These are phyloP conservation scores for Lunularia cruciata DNA, from an alignment of 225 moss, liverwort and hornwort species.

Conservation along the genomic window DNA sequence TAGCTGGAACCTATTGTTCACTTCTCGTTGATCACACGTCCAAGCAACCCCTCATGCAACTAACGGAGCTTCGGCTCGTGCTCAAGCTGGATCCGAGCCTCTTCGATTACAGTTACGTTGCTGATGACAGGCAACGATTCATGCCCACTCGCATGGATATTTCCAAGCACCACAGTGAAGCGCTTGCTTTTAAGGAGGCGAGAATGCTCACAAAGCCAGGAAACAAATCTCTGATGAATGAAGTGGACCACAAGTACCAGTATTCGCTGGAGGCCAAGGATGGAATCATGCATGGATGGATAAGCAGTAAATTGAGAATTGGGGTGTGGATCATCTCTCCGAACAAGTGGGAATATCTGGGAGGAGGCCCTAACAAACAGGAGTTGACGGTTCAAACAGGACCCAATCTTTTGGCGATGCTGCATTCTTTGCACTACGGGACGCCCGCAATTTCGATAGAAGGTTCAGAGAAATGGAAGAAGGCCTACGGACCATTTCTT, in stretches of 20 bases:
- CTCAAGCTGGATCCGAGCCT: conserved; percentile 35
- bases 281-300: conserved; percentile 40
- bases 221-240: conserved; percentile 20
- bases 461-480: conserved; percentile 37
- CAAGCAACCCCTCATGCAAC: conserved; percentile 27
- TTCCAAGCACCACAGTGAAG: conserved; percentile 24
- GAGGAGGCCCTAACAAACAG: conserved; percentile 43
- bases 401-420: conserved; percentile 44
- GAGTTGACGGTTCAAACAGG: conserved; percentile 47
- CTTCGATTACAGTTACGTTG: conserved; percentile 43
- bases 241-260: conserved; percentile 47
- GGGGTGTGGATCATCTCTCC: conserved; percentile 48
- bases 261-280: conserved; percentile 44
- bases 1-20: conserved; percentile 35
- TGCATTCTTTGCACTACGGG: conserved; percentile 45
- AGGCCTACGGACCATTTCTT: conserved; percentile 43
- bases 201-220: conserved; percentile 31
- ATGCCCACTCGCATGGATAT: conserved; percentile 44
- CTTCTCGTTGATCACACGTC: conserved; percentile 31
- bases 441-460: conserved; percentile 37
- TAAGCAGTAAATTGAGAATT: conserved; percentile 29
- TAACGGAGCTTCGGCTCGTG: conserved; percentile 40
- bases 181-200: conserved; percentile 41
- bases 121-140: conserved; percentile 41
- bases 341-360: conserved; percentile 45